Evolutionary conservation across 2,329 filamentous ascomycete genomes (phyloP), one percentile per base, ranked within the genome.

Genomic region (Colletotrichum musicola): DNA sequence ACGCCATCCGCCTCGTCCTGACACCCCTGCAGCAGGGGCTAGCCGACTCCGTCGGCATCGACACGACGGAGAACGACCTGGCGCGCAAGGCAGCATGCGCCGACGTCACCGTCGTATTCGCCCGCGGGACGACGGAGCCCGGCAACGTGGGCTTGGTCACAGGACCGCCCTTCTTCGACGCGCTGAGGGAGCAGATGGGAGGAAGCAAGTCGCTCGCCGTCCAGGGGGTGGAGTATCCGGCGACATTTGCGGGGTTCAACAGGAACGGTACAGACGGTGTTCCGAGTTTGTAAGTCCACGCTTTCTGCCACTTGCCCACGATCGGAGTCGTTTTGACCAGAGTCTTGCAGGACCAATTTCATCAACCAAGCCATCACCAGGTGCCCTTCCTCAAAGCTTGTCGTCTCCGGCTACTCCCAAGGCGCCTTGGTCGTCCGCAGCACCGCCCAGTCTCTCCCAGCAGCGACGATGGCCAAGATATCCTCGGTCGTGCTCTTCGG

Each of bases 341-440:
- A 1, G 4, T 10, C 25, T 30, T 30, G 9, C 61, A 81, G 82
- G 77, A 80, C 81, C 44, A 71, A 77, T 5, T 68, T 72, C 35
- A 68, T 77, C 46, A 72, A 62, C 4, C 42, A 78, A 20, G 78
- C 80, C 1, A 72, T 75, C 30, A 71, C 72, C 2, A 68, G 74
- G 0, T 76, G 74, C 61, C 74, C 72, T 14, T 47, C 69, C 14
- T 71, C 74, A 18, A 72, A 74, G 51, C 55, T 76, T 3, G 74
- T 74, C 9, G 49, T 77, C 35, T 56, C 72, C 25, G 75, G 75
- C 27, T 75, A 75, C 70, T 77, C 75, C 1, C 75, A 76, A n/a
- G 75, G 74, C n/a, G 75, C 71, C 27, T 62, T 74, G 25, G 74
- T 74, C 9, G 71, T 76, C 6, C 75, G 76, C 46, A 72, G 75